phyloP scores from a whole-genome alignment of 129 eudicot species.

The Chrysanthemum makinoi region DNA sequence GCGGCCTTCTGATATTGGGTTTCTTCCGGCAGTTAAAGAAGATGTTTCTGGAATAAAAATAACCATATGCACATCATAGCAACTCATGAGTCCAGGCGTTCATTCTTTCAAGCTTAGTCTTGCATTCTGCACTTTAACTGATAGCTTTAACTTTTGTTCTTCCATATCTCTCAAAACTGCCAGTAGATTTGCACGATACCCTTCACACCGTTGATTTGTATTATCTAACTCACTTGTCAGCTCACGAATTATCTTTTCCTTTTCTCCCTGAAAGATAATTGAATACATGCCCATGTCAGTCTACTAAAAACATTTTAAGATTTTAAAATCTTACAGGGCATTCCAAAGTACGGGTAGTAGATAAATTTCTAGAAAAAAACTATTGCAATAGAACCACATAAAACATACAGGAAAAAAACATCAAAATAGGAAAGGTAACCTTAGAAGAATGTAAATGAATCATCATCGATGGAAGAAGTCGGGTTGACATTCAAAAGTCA shows the following conservation, averaged over 20 bases:
- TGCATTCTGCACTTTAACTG: constrained; percentile 52
- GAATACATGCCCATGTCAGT: constrained; percentile 1
- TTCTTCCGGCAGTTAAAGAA: not conserved
- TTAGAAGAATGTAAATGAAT: no score
- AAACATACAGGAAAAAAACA: no score
- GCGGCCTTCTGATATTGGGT: not conserved
- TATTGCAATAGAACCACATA: no score
- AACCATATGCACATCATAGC: constrained; percentile 4
- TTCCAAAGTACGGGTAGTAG: not conserved
- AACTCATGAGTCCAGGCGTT: constrained; percentile 7
- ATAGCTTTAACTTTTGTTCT: constrained; percentile 44
- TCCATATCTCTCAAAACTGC: no score
- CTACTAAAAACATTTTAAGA: no score
- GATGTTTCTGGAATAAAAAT: not conserved
- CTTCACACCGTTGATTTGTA: no score
- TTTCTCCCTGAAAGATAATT: constrained; percentile 23
- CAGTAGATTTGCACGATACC: no score
- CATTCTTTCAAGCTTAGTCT: constrained; percentile 42
- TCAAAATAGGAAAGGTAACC: no score
- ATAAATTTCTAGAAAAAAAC: not conserved
- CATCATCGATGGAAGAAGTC: no score
- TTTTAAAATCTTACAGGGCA: not conserved
- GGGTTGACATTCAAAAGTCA: no score
- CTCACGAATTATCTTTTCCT: constrained; percentile 38
- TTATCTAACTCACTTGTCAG: constrained; percentile 28